These are phyloP conservation scores for Cercospora brassicicola DNA, from an alignment of 2,329 filamentous ascomycete species.

Conservation along the genomic window DNA sequence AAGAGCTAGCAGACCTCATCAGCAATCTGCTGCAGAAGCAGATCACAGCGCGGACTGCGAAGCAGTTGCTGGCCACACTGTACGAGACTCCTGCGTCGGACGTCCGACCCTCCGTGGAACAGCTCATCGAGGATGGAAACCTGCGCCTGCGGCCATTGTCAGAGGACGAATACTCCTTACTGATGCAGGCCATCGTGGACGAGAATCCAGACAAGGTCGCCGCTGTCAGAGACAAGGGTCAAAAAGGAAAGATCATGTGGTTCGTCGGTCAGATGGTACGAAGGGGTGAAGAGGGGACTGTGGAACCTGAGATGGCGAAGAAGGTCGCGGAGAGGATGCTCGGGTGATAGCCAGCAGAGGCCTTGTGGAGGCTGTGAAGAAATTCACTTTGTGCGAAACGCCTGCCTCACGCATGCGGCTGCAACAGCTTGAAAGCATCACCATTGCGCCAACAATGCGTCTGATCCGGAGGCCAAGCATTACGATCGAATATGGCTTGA, in stretches of 20 bases:
- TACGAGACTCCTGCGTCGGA: constrained; percentile 40
- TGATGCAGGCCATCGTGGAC: constrained; percentile 56
- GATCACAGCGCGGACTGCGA: constrained; percentile 59
- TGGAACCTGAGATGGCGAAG: constrained; percentile 62
- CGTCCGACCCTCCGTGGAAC: constrained; percentile 45
- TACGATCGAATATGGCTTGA: not conserved
- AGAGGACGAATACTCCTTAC: constrained; percentile 54
- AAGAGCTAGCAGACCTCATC: constrained; percentile 49
- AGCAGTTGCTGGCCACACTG: constrained; percentile 57
- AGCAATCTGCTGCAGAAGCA: constrained; percentile 43
- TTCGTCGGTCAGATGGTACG: constrained; percentile 70
- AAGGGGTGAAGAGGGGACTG: constrained; percentile 58
- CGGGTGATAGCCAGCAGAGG: not conserved
- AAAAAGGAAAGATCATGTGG: constrained; percentile 66
- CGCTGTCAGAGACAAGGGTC: constrained; percentile 60
- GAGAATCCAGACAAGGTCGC: constrained; percentile 59
- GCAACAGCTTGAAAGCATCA: not conserved
- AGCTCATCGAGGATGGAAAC: constrained; percentile 59
- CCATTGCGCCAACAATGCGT: not conserved
- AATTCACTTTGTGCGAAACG: not conserved
- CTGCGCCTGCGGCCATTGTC: constrained; percentile 58
- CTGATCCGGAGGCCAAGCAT: not conserved
- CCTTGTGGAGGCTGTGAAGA: not conserved
- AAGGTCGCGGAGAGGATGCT: constrained; percentile 52
- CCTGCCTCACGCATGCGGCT: not conserved